Conservation (phyloP, 2,329 filamentous ascomycete genomes). For the Alternaria sp. region DNA sequence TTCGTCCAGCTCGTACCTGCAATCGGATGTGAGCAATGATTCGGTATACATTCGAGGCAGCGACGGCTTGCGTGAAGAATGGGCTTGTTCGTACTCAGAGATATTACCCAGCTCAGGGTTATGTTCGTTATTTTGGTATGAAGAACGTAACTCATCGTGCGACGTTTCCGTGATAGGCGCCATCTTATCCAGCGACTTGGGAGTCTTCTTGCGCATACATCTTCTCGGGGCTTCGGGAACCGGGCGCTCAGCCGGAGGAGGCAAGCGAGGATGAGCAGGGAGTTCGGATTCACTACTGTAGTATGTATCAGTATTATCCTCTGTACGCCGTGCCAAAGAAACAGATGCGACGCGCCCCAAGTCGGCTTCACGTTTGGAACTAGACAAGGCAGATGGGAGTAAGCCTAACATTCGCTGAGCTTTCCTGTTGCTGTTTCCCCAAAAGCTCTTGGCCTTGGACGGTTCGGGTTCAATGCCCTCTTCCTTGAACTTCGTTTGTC, state of each 20-base stretch:
- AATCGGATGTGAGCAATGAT: neutral
- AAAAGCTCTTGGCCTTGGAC: slow-evolving; percentile 18
- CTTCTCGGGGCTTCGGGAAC: slow-evolving; percentile 11
- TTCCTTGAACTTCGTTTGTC: slow-evolving; percentile 21
- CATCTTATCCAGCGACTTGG: slow-evolving; percentile 34
- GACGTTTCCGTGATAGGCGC: slow-evolving; percentile 39
- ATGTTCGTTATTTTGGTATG: slow-evolving; percentile 23
- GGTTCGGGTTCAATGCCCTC: slow-evolving; percentile 19
- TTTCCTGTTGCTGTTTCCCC: slow-evolving; percentile 22
- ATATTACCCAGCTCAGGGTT: slow-evolving; percentile 30
- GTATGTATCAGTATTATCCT: slow-evolving; percentile 15
- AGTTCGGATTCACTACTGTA: slow-evolving; percentile 23
- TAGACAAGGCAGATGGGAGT: slow-evolving; percentile 15
- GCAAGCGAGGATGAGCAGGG: slow-evolving; percentile 3
- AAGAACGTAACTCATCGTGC: slow-evolving; percentile 24
- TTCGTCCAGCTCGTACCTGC: slow-evolving; percentile 20
- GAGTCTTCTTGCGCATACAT: slow-evolving; percentile 21
- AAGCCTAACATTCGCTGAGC: slow-evolving; percentile 27
- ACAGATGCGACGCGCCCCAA: slow-evolving; percentile 1
- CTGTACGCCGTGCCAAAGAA: neutral
- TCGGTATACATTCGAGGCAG: slow-evolving; percentile 10
- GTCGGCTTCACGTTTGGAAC: slow-evolving; percentile 13
- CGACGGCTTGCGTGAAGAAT: slow-evolving; percentile 1
- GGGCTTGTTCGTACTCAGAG: slow-evolving; percentile 26
- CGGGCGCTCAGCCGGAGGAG: slow-evolving; percentile 10